Evolutionary conservation across 228 moss, liverwort and hornwort species (phyloP).

Genomic region (Sphagnum fallax): DNA sequence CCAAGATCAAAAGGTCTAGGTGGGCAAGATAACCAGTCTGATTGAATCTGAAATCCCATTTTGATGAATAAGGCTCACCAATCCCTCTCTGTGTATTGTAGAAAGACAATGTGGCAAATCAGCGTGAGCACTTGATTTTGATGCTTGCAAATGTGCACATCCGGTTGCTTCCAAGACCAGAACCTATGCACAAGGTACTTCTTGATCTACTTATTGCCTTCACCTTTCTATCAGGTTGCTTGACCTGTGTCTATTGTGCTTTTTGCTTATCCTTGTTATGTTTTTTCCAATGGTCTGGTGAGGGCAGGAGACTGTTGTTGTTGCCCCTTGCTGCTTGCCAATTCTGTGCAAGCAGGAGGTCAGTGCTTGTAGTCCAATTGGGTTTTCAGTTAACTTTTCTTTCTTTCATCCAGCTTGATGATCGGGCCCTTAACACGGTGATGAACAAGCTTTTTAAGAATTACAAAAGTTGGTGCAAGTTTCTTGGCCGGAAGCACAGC

Average conservation of each 20-base stretch:
- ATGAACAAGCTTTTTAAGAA: slow-evolving; percentile 89
- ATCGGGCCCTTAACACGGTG: slow-evolving; percentile 75
- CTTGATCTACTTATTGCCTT: background rate
- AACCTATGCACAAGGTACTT: slow-evolving; percentile 87
- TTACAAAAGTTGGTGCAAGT: slow-evolving; percentile 98
- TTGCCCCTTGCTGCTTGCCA: too few relatives aligned
- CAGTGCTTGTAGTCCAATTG: background rate
- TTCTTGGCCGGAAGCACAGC: slow-evolving; percentile 80
- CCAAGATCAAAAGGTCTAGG: too few relatives aligned
- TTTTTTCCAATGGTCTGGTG: too few relatives aligned
- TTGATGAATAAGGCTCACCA: background rate
- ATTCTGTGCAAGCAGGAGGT: too few relatives aligned
- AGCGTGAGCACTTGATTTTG: slow-evolving; percentile 82
- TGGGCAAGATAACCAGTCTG: too few relatives aligned
- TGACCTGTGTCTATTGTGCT: background rate
- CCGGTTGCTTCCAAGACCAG: slow-evolving; percentile 77
- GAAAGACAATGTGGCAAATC: slow-evolving; percentile 95
- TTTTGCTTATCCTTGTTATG: background rate
- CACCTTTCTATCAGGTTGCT: background rate
- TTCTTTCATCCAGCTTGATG: slow-evolving; percentile 60
- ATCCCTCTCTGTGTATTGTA: slow-evolving; percentile 11
- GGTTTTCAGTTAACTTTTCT: background rate
- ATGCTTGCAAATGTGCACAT: slow-evolving; percentile 94
- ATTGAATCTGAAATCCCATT: background rate
- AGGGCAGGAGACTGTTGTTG: too few relatives aligned